These are phyloP conservation scores for Candida pseudofarinosa DNA, from an alignment of 805 yeast genomes.

Conservation along the genomic window DNA sequence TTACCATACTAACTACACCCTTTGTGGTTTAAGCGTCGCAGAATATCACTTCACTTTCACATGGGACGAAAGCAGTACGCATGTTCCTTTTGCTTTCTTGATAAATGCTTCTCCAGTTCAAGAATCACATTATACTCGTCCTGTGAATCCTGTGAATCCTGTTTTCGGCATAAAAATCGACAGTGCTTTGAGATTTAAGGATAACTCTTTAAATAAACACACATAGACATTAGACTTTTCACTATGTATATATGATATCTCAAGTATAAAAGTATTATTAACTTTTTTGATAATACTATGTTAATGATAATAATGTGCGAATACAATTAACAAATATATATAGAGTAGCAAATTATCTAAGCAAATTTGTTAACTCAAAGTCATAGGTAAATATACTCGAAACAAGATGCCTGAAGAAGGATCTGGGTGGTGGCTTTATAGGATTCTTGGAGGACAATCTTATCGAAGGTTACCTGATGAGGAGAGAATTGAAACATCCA, in stretches of 20 bases:
- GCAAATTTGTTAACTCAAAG: too few species aligned
- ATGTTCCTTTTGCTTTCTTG: conserved; percentile 15
- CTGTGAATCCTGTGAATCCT: conserved; percentile 26
- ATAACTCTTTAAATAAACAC: conserved; percentile 8
- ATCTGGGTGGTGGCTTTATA: neutral
- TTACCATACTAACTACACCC: conserved; percentile 85
- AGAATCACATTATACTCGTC: conserved; percentile 4
- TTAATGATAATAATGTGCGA: conserved; percentile 1
- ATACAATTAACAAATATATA: neutral
- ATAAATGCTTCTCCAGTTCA: conserved; percentile 9
- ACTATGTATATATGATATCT: too few species aligned
- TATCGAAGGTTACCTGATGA: neutral
- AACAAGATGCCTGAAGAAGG: neutral
- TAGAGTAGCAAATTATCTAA: neutral
- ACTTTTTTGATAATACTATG: too few species aligned
- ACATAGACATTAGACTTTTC: too few species aligned
- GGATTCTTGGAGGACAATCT: neutral
- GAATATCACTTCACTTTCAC: conserved; percentile 38
- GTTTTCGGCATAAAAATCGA: conserved; percentile 29
- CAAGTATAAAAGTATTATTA: too few species aligned
- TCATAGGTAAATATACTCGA: too few species aligned
- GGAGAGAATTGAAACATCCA: neutral
- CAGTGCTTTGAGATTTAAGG: conserved; percentile 26
- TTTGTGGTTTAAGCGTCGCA: conserved; percentile 67
- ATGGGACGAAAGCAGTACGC: neutral